Evolutionary conservation across 371 early-diverging fungal species (phyloP).

Genomic region (Quaeritorhiza haematococci): DNA sequence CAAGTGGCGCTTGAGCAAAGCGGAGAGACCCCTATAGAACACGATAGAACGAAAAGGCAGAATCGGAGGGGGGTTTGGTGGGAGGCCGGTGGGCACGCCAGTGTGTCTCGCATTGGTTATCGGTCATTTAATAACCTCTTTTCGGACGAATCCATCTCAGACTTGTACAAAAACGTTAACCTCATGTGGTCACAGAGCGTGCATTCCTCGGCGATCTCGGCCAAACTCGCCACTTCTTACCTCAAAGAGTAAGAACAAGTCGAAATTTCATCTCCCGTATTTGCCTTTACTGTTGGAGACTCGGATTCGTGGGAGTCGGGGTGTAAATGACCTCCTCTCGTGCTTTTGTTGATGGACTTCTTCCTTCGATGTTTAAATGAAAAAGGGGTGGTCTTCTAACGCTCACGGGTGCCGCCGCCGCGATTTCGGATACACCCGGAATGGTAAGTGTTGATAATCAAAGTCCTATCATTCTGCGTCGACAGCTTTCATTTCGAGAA

Average conservation of each 20-base stretch:
- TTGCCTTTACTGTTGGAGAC: no score
- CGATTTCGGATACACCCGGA: slow-evolving; percentile 71
- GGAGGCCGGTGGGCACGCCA: no score
- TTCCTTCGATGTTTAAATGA: background rate
- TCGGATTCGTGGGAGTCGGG: no score
- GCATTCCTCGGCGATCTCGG: slow-evolving; percentile 74
- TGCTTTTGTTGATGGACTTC: no score
- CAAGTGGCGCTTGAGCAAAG: no score
- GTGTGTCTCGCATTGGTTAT: background rate
- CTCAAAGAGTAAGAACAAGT: slow-evolving; percentile 58
- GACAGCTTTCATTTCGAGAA: background rate
- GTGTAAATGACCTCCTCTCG: no score
- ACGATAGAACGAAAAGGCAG: no score
- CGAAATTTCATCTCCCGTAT: no score
- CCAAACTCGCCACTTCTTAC: slow-evolving; percentile 70
- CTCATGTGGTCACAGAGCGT: slow-evolving; percentile 79
- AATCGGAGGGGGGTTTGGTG: no score
- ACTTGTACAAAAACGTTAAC: slow-evolving; percentile 64
- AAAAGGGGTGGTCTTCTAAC: slow-evolving; percentile 72
- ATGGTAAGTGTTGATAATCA: slow-evolving; percentile 43
- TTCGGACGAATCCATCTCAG: slow-evolving; percentile 30
- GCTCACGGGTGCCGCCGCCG: slow-evolving; percentile 81
- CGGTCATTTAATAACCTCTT: background rate
- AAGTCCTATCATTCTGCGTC: no score
- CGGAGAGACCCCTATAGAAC: no score